Percentiles rank a stretch among this genome's conserved stretches.
Evolutionary conservation across 805 yeast species (phyloP).

Genomic region (Wickerhamiella spandovensis): DNA sequence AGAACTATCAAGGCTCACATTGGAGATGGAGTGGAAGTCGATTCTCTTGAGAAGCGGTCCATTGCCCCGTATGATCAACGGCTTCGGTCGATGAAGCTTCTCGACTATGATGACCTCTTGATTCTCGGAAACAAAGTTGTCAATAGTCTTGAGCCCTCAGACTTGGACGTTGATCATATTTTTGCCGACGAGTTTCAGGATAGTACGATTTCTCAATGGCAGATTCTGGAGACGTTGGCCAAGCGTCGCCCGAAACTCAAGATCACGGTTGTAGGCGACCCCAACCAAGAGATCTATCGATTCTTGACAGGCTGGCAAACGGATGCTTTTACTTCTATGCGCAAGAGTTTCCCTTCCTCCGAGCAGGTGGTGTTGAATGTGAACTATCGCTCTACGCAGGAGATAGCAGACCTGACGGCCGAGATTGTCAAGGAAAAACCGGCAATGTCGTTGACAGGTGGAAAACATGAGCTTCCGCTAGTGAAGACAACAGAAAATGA

Average conservation of each 20-base stretch:
- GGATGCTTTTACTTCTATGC: conserved; percentile 9
- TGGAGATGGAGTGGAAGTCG: neutral
- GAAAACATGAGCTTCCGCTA: conserved; percentile 4
- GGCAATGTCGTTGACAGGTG: neutral
- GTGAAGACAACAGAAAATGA: neutral
- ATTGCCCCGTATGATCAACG: conserved; percentile 42
- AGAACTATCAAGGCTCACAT: neutral
- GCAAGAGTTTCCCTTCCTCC: conserved; percentile 2
- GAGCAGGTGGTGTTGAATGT: conserved; percentile 1
- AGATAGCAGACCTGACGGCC: conserved; percentile 6
- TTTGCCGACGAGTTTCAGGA: conserved; percentile 93
- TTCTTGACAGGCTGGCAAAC: conserved; percentile 8
- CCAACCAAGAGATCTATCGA: conserved; percentile 14
- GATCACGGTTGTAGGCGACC: conserved; percentile 14
- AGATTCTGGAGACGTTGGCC: conserved; percentile 4
- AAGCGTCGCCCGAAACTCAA: neutral
- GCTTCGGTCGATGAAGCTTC: conserved; percentile 29
- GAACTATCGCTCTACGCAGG: conserved; percentile 13
- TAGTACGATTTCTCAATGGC: conserved; percentile 22
- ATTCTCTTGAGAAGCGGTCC: neutral
- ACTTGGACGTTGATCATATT: conserved; percentile 43
- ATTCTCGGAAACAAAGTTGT: conserved; percentile 31
- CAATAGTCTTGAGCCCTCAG: neutral
- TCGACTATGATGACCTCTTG: conserved; percentile 81
- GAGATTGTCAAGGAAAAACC: conserved; percentile 1